phyloP scores from a whole-genome alignment of 2,329 filamentous ascomycete genomes.

The Clarireedia paspali region DNA sequence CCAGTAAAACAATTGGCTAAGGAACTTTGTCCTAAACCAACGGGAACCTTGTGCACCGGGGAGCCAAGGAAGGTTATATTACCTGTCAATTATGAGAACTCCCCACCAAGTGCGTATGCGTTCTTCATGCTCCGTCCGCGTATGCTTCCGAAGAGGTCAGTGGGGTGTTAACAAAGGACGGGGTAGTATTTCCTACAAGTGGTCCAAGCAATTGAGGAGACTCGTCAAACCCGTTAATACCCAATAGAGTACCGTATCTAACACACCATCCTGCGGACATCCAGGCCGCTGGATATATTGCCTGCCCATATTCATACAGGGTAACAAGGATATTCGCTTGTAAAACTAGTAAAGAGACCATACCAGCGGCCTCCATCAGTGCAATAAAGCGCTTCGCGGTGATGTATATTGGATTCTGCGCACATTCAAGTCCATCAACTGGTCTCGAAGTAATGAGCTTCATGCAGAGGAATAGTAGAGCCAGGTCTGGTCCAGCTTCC shows the following conservation, averaged over 20 bases:
- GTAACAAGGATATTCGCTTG: constrained; percentile 40
- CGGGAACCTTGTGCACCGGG: too few relatives aligned
- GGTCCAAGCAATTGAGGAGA: constrained; percentile 32
- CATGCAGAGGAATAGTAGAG: constrained; percentile 42
- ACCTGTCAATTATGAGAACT: constrained; percentile 39
- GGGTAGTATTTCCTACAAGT: constrained; percentile 23
- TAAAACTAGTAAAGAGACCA: constrained; percentile 35
- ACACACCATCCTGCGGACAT: constrained; percentile 39
- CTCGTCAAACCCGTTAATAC: constrained; percentile 32
- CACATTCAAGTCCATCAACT: constrained; percentile 29
- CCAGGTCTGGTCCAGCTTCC: constrained; percentile 39
- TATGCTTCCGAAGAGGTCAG: constrained; percentile 24
- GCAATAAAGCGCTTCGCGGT: constrained; percentile 36
- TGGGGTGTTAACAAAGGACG: not conserved
- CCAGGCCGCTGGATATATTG: constrained; percentile 43
- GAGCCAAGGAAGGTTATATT: not conserved
- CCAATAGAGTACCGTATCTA: constrained; percentile 39
- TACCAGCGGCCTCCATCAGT: constrained; percentile 36
- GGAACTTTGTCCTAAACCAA: too few relatives aligned
- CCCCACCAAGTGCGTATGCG: constrained; percentile 41
- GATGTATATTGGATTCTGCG: constrained; percentile 35
- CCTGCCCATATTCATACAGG: constrained; percentile 41
- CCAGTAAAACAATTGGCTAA: too few relatives aligned
- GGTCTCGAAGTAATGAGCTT: constrained; percentile 36
- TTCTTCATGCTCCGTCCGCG: constrained; percentile 42